Evolutionary conservation across 257 asterid genomes (phyloP), one percentile per base, ranked within the genome.

Genomic region (Nicotiana undulata): DNA sequence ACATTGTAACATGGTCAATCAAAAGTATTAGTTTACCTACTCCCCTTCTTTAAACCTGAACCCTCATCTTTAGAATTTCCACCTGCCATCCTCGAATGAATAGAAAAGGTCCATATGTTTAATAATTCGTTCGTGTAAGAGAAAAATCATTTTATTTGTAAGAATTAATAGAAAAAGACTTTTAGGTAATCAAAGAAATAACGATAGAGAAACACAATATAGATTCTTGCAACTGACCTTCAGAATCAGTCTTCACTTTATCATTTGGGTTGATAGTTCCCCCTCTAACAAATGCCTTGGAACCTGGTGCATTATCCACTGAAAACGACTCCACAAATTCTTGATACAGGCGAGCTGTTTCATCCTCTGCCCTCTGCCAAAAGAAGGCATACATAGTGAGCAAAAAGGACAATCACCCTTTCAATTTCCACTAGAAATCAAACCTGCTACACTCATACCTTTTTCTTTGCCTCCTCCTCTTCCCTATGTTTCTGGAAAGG

Each of bases 21-120:
- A 92, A 93, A 95, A 91, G 96, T 89, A 91, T 89, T 89, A 75
- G 91, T 89, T 94, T 95, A 95, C 99, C 99, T 93, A 95, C 99
- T 95, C 95, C 98, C 99, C 93, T 92, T 95, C 97, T 95, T 91
- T 95, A 93, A 51, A 93, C 97, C 98, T 91, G 99, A 95, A 91
- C 97, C 96, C 97, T 90, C 99, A 95, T 93, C 99, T 92, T 91
- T 95, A 97, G 98, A 90, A 89, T 88, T 93, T 93, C 97, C 98
- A 95, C 95, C 98, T 92, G 98, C 96, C 98, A 95, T 95, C 97
- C 97, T 97, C 86, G 97, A 91, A 93, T 92, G 97, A 91, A 92
- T 91, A 90, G 90, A 90, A 91, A 90, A 95, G 95, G 95, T 88
- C 95, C 97, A 90, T 91, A 85, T 90, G 90, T 93, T 95, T 95